phyloP scores from a whole-genome alignment of 164 flowering plant genomes.

The Buxus sempervirens region DNA sequence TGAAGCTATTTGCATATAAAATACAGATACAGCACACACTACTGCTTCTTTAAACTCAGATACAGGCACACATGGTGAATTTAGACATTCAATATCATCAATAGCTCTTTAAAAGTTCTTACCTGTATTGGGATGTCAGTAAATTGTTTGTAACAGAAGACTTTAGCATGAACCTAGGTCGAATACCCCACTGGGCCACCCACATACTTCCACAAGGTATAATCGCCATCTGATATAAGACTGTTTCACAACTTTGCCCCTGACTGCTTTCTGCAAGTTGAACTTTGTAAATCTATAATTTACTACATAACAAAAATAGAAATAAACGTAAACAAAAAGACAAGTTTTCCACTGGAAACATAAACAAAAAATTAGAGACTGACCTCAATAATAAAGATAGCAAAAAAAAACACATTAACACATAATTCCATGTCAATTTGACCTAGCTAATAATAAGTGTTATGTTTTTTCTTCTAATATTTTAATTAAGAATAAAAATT shows the following conservation, averaged over 20 bases:
- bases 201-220: conserved; percentile 24
- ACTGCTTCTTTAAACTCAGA: too few relatives aligned
- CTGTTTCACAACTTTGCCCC: neutral
- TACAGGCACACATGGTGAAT: too few relatives aligned
- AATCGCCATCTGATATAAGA: conserved; percentile 16
- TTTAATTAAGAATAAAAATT: neutral
- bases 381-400: neutral
- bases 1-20: too few relatives aligned
- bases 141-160: conserved; percentile 8
- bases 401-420: neutral
- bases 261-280: neutral
- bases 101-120: neutral
- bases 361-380: too few relatives aligned
- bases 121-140: conserved; percentile 4
- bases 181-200: conserved; percentile 21
- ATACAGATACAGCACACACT: too few relatives aligned
- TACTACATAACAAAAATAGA: neutral
- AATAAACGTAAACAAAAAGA: too few relatives aligned
- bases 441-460: too few relatives aligned
- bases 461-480: neutral
- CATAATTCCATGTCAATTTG: neutral
- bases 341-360: neutral
- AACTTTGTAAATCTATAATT: too few relatives aligned
- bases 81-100: too few relatives aligned
- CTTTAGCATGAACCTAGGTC: conserved; percentile 7